Base-by-base conservation (phyloP, 768 basidiomycete genomes). In the Termitomyces sp. region DNA sequence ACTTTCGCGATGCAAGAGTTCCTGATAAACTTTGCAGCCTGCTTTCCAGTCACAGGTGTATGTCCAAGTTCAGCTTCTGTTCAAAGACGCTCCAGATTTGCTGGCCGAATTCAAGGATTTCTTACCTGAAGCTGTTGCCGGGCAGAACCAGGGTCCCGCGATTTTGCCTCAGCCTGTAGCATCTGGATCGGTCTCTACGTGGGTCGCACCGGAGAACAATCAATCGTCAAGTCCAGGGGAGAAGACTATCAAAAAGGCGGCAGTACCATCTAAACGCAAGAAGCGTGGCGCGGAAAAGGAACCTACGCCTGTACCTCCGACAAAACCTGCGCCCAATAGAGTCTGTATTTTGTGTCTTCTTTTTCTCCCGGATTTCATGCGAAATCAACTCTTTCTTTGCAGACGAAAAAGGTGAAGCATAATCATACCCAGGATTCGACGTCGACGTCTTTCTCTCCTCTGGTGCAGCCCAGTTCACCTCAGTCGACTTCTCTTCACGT, bases 31-130 rank as follows among this genome's bases (percentile, higher is more conserved):
- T 16, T 13, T 12, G 14, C 10, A 67, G 38, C 55, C 44, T 33
- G 43, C 56, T 51, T 61, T 61, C 23, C 69, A 87, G 82, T 83
- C 82, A 48, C 87, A 92, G 73, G 91, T 93, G 2, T 91, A 87
- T 72, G 79, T 82, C 7, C 91, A 92, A 71, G 91, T 93, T 3
- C 86, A 90, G 63, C 75, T 80, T 67, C 77, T 94, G 50, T 93
- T 94, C 76, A 88, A 89, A 70, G 86, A 90, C 64, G 86, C 89
- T 1, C 87, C 84, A 3, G 92, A 94, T 63, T 77, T 94, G 59
- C 72, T 93, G 58, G 81, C 80, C 12, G 91, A 92, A 67, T 93
- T 93, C 77, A 88, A 86, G 66, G 87, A 85, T 64, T 93, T 93
- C 65, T 73, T 93, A 6, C 89, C 90, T 6, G 88, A 90, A 59